phyloP scores from a whole-genome alignment of 345 rosid genomes.

The Arabidopsis thaliana region DNA sequence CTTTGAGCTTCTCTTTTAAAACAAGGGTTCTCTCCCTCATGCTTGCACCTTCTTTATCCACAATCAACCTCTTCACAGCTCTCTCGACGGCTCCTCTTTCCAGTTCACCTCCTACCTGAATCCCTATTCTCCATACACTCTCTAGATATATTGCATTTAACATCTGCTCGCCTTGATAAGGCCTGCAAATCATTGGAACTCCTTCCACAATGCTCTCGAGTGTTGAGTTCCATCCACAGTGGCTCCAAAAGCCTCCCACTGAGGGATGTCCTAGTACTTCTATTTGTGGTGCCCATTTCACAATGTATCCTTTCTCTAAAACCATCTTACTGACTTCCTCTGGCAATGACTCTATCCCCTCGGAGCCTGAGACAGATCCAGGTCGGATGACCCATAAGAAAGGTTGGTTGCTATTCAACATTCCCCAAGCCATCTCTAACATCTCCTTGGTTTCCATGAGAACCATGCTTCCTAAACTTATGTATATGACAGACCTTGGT shows the following conservation, averaged over 20 bases:
- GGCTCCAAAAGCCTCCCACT: conserved; percentile 44
- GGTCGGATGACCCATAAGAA: conserved; percentile 39
- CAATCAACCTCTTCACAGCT: neutral
- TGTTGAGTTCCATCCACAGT: conserved; percentile 45
- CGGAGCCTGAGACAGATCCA: neutral
- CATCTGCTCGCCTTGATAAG: conserved; percentile 39
- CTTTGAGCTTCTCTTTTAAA: neutral
- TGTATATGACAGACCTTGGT: conserved; percentile 52
- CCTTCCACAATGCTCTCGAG: conserved; percentile 42
- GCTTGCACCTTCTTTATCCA: neutral
- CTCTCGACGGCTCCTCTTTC: neutral
- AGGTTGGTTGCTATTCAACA: conserved; percentile 32
- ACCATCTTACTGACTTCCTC: conserved; percentile 19
- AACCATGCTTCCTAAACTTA: conserved; percentile 55
- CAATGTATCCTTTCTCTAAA: conserved; percentile 30
- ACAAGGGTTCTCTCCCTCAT: neutral
- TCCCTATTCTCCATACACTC: neutral
- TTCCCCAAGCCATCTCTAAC: conserved; percentile 34
- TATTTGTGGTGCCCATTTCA: conserved; percentile 41
- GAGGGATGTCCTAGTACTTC: conserved; percentile 37
- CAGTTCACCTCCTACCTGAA: neutral
- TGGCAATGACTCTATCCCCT: conserved; percentile 4
- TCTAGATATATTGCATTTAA: neutral
- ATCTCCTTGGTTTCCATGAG: conserved; percentile 9
- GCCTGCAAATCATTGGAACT: conserved; percentile 46